phyloP scores from a whole-genome alignment of 1,139 yeast genomes.

The Ogataea hybrid region DNA sequence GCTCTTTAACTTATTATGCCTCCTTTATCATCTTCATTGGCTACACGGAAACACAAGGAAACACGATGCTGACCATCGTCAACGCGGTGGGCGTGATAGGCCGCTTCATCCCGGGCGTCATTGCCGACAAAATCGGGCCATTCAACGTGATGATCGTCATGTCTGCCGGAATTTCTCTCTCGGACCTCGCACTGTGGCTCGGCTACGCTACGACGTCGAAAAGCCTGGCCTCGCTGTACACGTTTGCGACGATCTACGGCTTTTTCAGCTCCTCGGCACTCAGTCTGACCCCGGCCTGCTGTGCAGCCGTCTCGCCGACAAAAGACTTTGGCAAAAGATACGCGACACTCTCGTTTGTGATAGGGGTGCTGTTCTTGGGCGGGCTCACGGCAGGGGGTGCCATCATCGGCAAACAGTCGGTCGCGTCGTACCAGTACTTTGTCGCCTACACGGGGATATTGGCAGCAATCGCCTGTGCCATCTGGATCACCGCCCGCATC shows the following conservation, averaged over 20 bases:
- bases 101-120: slow-evolving; percentile 50
- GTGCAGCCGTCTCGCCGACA: slow-evolving; percentile 44
- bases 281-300: slow-evolving; percentile 46
- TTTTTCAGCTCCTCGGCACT: slow-evolving; percentile 47
- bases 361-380: slow-evolving; percentile 38
- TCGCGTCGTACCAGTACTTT: slow-evolving; percentile 32
- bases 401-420: slow-evolving; percentile 40
- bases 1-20: slow-evolving; percentile 50
- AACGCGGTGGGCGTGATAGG: slow-evolving; percentile 60
- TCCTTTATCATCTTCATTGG: slow-evolving; percentile 55
- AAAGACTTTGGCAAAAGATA: slow-evolving; percentile 46
- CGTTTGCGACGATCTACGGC: slow-evolving; percentile 49
- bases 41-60: slow-evolving; percentile 46
- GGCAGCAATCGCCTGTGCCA: slow-evolving; percentile 29
- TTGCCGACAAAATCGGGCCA: slow-evolving; percentile 55
- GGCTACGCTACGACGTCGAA: slow-evolving; percentile 40
- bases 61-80: slow-evolving; percentile 49
- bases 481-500: slow-evolving; percentile 35
- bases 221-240: slow-evolving; percentile 37
- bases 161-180: slow-evolving; percentile 40
- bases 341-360: slow-evolving; percentile 40
- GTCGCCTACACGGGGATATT: slow-evolving; percentile 35
- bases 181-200: slow-evolving; percentile 46
- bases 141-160: slow-evolving; percentile 53
- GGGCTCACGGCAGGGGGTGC: slow-evolving; percentile 50